Base-by-base conservation (phyloP, 768 basidiomycete species). In the Lentinula sp. region DNA sequence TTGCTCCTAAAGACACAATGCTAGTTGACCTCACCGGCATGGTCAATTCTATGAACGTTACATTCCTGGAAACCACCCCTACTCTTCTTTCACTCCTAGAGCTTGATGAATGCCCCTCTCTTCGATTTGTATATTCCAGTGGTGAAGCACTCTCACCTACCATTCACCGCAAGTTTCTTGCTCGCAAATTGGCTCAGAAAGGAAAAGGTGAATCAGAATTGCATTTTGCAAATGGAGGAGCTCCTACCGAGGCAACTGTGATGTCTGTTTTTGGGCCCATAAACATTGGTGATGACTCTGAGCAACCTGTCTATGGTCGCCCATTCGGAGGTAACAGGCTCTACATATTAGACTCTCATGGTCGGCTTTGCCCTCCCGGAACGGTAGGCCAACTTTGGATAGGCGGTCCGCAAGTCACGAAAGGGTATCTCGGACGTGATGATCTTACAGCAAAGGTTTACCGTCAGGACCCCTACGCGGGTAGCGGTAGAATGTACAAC, bases 21-120 rank as follows among this genome's bases (percentile, higher is more conserved):
- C 73, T 73, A 6, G 68, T 69, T 23, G 69, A 73, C 32, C 68
- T 73, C 15, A 23, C 69, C 8, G 66, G 65, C 50, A 69, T 68
- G 41, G 61, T 73, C 33, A 66, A 67, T 28, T 64, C 63, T 10
- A 72, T 74, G 43, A 65, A 58, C 32, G 64, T 72, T 48, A 61
- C 50, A 13, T 65, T 69, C 52, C 63, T 74, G 51, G 67, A 68
- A 32, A 67, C 72, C 18, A 73, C 72, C 3, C 72, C 72, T 45
- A 45, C 43, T 7, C 72, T 69, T 36, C 68, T 73, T 23, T 67
- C 70, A 6, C 64, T 66, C 6, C 63, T 72, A 15, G 65, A 74
- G 7, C 69, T 69, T 2, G 53, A 65, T 4, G 68, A 66, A 12
- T 64, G 69, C 3, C 68, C 70, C 51, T 67, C 72, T n/a, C 62